phyloP scores from a whole-genome alignment of 2,329 filamentous ascomycete genomes.

The Colletotrichum lupini region DNA sequence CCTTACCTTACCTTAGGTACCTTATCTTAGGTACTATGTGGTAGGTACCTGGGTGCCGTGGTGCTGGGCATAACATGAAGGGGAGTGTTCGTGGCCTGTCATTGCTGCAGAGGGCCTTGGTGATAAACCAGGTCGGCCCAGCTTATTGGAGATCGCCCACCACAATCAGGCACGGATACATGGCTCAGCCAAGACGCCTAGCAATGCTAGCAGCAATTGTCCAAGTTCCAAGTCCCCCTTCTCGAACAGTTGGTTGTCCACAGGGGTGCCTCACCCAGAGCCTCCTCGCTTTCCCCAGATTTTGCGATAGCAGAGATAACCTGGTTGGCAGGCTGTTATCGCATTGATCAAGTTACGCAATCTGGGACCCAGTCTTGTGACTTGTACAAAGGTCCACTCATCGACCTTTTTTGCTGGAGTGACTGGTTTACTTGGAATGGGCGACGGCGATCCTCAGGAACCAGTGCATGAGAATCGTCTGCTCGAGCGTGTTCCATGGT shows the following conservation, averaged over 20 bases:
- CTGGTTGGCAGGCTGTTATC: conserved; percentile 26
- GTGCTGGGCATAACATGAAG: not conserved
- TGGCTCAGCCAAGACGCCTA: conserved; percentile 9
- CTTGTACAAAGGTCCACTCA: conserved; percentile 26
- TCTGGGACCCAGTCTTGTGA: conserved; percentile 25
- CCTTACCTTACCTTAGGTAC: no score
- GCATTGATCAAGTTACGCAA: conserved; percentile 31
- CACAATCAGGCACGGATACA: not conserved
- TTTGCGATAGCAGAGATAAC: conserved; percentile 21
- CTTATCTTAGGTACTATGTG: no score
- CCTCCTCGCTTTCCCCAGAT: conserved; percentile 23
- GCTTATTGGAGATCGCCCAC: not conserved
- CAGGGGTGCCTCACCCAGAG: conserved; percentile 19
- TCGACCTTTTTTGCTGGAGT: conserved; percentile 2
- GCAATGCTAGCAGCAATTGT: not conserved
- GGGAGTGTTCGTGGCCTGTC: not conserved
- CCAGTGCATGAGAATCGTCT: conserved; percentile 19
- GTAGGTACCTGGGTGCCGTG: no score
- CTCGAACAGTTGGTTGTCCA: conserved; percentile 18
- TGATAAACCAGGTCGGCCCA: not conserved
- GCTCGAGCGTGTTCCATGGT: conserved; percentile 29
- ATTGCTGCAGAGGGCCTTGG: not conserved
- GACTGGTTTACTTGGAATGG: not conserved
- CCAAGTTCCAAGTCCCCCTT: conserved; percentile 6
- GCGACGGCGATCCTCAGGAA: conserved; percentile 15